These are phyloP conservation scores for Areca catechu DNA, from an alignment of 176 grass and related monocot genomes.

Conservation along the genomic window DNA sequence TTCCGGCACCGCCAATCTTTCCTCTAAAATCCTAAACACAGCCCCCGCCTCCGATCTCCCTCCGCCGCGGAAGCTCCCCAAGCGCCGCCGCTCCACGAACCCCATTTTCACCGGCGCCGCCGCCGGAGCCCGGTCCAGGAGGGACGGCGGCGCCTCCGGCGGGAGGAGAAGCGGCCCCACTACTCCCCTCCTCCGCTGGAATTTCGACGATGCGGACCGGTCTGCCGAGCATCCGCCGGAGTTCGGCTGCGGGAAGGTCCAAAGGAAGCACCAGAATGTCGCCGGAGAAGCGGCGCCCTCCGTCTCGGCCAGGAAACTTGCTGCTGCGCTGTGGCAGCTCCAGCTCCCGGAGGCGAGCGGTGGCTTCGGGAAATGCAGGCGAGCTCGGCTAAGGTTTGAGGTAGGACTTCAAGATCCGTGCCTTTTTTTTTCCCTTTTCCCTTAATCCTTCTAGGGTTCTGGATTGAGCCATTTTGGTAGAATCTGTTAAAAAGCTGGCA, in stretches of 20 bases:
- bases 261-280: background rate
- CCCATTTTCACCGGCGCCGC: conserved; percentile 21
- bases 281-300: background rate
- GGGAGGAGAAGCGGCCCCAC: conserved; percentile 8
- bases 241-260: background rate
- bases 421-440: background rate
- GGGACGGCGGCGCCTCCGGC: conserved; percentile 1
- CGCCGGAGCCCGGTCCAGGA: conserved; percentile 14
- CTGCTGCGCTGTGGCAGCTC: conserved; percentile 12
- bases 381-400: conserved; percentile 1
- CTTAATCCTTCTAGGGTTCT: background rate
- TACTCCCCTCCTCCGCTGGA: conserved; percentile 29
- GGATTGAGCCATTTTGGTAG: background rate
- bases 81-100: conserved; percentile 7
- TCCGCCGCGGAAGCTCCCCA: conserved; percentile 20
- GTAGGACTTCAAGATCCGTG: conserved; percentile 5
- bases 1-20: background rate
- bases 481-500: background rate
- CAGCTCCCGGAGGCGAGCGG: background rate
- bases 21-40: conserved; percentile 2
- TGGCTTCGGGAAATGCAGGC: background rate
- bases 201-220: conserved; percentile 7
- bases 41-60: conserved; percentile 5
- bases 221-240: too few species aligned
- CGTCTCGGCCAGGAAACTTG: conserved; percentile 20